Conservation (phyloP, 2,329 filamentous ascomycete genomes). For the Metarhizium guizhouense region DNA sequence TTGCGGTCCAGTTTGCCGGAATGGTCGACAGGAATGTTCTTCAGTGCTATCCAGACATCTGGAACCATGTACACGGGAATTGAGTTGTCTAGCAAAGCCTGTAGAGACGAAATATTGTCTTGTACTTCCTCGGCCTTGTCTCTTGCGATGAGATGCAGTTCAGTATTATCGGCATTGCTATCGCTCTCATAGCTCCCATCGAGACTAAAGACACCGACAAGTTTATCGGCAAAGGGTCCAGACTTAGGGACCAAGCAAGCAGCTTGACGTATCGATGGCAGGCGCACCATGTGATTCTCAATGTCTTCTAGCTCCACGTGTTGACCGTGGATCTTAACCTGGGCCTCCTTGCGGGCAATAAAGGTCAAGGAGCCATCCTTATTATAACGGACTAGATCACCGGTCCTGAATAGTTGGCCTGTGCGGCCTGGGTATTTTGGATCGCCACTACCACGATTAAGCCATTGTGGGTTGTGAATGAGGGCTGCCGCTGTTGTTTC, state of each 20-base stretch:
- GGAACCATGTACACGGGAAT: slow-evolving; percentile 1
- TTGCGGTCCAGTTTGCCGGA: background rate
- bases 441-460: slow-evolving; percentile 4
- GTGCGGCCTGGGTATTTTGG: background rate
- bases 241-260: slow-evolving; percentile 1
- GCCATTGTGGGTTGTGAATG: slow-evolving; percentile 8
- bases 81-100: background rate
- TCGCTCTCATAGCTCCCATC: background rate
- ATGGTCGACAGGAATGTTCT: background rate
- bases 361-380: slow-evolving; percentile 28
- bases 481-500: slow-evolving; percentile 5
- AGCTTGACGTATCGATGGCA: background rate
- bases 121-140: background rate
- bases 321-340: slow-evolving; percentile 48
- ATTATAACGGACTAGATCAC: slow-evolving; percentile 17
- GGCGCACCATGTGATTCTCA: slow-evolving; percentile 8
- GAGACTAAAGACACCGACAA: slow-evolving; percentile 7
- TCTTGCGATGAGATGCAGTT: background rate
- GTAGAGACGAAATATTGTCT: slow-evolving; percentile 1
- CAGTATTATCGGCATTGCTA: background rate
- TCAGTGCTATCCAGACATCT: background rate
- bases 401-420: slow-evolving; percentile 14
- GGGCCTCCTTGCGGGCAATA: slow-evolving; percentile 42
- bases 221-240: slow-evolving; percentile 3
- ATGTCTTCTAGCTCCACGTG: slow-evolving; percentile 33